These are phyloP conservation scores for Colletotrichum cordylinicola DNA, from an alignment of 2,329 filamentous ascomycete species.

Conservation along the genomic window DNA sequence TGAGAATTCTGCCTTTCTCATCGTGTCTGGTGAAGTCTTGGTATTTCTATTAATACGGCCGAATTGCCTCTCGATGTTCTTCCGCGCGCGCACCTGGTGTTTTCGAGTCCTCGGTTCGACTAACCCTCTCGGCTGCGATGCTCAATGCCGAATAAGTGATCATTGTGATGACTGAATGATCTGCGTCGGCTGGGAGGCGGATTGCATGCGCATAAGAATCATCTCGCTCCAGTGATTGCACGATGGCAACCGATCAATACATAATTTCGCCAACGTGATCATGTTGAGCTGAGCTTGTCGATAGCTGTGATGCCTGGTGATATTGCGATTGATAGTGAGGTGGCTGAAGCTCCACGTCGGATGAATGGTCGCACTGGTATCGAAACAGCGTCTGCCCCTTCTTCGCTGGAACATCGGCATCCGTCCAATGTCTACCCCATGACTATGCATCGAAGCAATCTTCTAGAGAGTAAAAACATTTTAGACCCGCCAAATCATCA, in stretches of 20 bases:
- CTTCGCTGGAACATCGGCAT: background rate
- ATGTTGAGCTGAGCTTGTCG: background rate
- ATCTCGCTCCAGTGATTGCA: background rate
- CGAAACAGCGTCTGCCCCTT: background rate
- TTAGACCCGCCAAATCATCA: background rate
- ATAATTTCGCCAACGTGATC: background rate
- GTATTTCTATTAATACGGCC: conserved; percentile 4
- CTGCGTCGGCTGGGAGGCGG: background rate
- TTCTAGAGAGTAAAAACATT: fast-evolving
- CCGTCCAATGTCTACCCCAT: background rate
- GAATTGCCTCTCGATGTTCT: background rate
- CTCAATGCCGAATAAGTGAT: background rate
- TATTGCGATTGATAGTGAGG: background rate
- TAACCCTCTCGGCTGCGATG: background rate
- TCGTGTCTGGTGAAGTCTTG: background rate
- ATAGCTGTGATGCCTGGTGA: background rate
- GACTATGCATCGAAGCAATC: background rate
- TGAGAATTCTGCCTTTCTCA: background rate
- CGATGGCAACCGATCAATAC: background rate
- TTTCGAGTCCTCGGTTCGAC: background rate
- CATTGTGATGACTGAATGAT: background rate
- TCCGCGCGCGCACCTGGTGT: background rate
- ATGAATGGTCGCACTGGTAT: background rate
- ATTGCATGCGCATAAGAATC: background rate
- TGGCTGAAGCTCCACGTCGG: background rate